A percentile compares a stretch with the other conserved stretches of the same genome.
Conservation (phyloP, 2,329 filamentous ascomycete genomes). For the Periconia macrospinosa region DNA sequence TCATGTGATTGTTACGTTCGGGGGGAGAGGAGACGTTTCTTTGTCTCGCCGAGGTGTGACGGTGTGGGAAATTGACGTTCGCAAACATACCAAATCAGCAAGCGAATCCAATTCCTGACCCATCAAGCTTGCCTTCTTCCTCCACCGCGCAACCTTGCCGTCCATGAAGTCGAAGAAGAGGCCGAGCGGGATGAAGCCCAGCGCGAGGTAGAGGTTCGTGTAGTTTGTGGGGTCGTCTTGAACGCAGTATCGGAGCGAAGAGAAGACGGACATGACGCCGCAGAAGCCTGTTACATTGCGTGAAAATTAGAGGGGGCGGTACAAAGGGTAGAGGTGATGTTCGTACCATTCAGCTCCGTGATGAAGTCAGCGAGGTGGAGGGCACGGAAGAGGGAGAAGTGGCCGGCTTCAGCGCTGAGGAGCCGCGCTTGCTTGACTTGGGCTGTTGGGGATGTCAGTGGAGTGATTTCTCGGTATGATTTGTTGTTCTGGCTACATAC, state of each 20-base stretch:
- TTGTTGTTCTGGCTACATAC: constrained; percentile 36
- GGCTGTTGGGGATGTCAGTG: constrained; percentile 46
- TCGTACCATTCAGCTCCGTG: constrained; percentile 72
- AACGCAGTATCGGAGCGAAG: constrained; percentile 89
- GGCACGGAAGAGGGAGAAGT: constrained; percentile 64
- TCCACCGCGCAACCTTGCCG: constrained; percentile 93
- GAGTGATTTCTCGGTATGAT: not conserved
- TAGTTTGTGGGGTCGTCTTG: constrained; percentile 64
- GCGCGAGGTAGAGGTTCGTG: constrained; percentile 76
- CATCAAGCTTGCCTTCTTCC: constrained; percentile 96
- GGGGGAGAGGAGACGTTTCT: not conserved
- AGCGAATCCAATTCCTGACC: constrained; percentile 96
- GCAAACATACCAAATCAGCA: constrained; percentile 76
- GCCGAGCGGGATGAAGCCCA: constrained; percentile 80
- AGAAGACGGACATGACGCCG: constrained; percentile 93
- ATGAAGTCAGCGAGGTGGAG: constrained; percentile 83
- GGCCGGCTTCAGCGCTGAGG: constrained; percentile 68
- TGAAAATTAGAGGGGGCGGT: not conserved
- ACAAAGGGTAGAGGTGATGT: not conserved
- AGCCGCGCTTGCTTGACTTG: constrained; percentile 77
- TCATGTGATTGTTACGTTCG: not conserved
- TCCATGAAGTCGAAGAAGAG: constrained; percentile 99
- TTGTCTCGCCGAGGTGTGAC: not conserved
- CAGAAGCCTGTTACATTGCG: constrained; percentile 64
- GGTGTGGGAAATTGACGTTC: too few relatives aligned